Conservation (phyloP, 2,329 filamentous ascomycete species). For the Verticillium nonalfalfae region DNA sequence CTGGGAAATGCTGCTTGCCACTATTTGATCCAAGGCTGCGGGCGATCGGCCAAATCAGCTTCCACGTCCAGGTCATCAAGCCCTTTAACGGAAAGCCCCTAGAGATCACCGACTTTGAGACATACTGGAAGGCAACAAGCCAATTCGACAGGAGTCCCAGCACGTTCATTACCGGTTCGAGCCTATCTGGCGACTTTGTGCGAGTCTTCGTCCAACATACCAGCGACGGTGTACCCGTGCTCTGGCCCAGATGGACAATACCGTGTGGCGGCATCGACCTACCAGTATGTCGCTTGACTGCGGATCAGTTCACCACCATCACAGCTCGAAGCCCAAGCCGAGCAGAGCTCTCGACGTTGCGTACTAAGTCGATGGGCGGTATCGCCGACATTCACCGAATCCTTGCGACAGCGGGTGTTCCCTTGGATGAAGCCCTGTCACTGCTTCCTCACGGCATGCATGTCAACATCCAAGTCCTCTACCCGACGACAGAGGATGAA, state of each 20-base stretch:
- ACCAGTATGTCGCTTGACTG: constrained; percentile 72
- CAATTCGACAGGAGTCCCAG: constrained; percentile 81
- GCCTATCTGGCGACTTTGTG: constrained; percentile 91
- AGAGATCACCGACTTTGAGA: constrained; percentile 97
- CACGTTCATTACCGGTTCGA: constrained; percentile 89
- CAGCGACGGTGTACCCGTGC: constrained; percentile 75
- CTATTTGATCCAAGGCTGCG: constrained; percentile 88
- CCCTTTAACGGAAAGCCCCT: constrained; percentile 88
- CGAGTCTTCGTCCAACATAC: constrained; percentile 89
- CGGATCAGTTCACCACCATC: constrained; percentile 60
- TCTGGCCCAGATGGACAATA: constrained; percentile 83
- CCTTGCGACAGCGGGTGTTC: constrained; percentile 70
- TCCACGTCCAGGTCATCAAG: constrained; percentile 94
- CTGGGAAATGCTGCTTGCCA: constrained; percentile 76
- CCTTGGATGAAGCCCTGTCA: constrained; percentile 68
- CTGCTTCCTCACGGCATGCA: constrained; percentile 75
- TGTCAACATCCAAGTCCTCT: constrained; percentile 86
- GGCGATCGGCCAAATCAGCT: constrained; percentile 88
- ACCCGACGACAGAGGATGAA: constrained; percentile 73
- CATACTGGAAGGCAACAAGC: constrained; percentile 98
- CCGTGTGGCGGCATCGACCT: constrained; percentile 71
- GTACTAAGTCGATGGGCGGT: constrained; percentile 39
- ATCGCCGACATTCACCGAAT: constrained; percentile 65
- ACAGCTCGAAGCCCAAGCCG: constrained; percentile 36
- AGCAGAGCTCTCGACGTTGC: constrained; percentile 34